A percentile compares a stretch with the other conserved stretches of the same genome.
Conservation (phyloP, 441 rosid species). For the Gossypium trilobum region DNA sequence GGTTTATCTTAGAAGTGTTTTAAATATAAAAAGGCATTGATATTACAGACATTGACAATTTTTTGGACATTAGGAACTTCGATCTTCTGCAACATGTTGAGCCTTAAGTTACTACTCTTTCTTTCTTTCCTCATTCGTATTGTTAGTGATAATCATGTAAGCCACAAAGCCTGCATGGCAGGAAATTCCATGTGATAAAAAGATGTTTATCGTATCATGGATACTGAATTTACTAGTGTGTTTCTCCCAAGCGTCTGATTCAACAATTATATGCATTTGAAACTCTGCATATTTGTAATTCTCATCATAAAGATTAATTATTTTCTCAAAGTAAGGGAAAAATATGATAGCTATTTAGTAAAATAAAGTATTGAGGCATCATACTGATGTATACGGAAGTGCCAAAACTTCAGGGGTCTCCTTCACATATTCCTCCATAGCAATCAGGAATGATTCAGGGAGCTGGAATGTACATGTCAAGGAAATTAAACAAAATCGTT, state of each 20-base stretch:
- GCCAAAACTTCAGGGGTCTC: slow-evolving; percentile 22
- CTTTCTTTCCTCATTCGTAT: background rate
- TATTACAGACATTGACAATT: background rate
- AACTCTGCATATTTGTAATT: background rate
- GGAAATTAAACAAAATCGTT: background rate
- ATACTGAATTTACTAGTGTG: background rate
- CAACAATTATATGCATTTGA: background rate
- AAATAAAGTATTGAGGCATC: slow-evolving; percentile 1
- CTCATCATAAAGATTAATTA: background rate
- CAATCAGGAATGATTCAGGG: slow-evolving; percentile 32
- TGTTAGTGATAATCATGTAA: background rate
- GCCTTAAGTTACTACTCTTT: background rate
- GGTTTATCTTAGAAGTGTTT: background rate
- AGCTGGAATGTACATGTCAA: slow-evolving; percentile 27
- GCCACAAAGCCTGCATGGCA: background rate
- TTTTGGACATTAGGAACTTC: too few species aligned
- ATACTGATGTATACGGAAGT: slow-evolving; percentile 18
- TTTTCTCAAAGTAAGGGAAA: too few species aligned
- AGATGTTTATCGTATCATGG: background rate
- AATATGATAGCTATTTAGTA: background rate
- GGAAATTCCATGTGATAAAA: background rate
- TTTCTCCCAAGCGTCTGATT: background rate
- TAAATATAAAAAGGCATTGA: background rate
- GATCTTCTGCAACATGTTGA: background rate
- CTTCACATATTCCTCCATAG: slow-evolving; percentile 44